These are phyloP conservation scores for Bertia moriformis DNA, from an alignment of 2,329 filamentous ascomycete species.

Conservation along the genomic window DNA sequence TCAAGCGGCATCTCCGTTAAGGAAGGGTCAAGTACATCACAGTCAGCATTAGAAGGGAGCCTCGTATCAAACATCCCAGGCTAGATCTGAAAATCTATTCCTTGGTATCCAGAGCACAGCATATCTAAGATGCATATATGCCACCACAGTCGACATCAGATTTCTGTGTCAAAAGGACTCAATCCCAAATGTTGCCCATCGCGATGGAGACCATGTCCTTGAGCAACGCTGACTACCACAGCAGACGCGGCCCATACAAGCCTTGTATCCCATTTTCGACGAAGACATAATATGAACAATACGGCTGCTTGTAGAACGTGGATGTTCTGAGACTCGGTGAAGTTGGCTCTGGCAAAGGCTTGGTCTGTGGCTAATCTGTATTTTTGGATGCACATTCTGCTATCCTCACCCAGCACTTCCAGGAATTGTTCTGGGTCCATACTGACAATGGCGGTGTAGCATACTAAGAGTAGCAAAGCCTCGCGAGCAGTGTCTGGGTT, in stretches of 20 bases:
- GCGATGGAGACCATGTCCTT: constrained; percentile 29
- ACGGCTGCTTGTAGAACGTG: constrained; percentile 47
- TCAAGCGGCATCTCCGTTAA: constrained; percentile 26
- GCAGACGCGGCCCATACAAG: constrained; percentile 23
- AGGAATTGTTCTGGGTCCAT: constrained; percentile 29
- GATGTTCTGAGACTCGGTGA: constrained; percentile 45
- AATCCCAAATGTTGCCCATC: constrained; percentile 30
- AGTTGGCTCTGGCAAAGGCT: constrained; percentile 44
- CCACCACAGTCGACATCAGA: constrained; percentile 35
- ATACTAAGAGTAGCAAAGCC: constrained; percentile 45
- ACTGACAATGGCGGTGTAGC: constrained; percentile 40
- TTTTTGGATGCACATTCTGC: constrained; percentile 27
- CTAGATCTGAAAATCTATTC: constrained; percentile 24
- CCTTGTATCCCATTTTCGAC: constrained; percentile 22
- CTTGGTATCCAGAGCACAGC: constrained; percentile 31
- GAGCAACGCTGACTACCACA: constrained; percentile 15
- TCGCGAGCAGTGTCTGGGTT: constrained; percentile 17
- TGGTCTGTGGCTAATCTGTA: constrained; percentile 52
- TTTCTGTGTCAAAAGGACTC: constrained; percentile 31
- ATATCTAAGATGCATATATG: constrained; percentile 29
- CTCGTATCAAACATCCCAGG: constrained; percentile 27
- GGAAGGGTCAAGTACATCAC: constrained; percentile 28
- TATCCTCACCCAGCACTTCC: constrained; percentile 31
- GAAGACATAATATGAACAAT: constrained; percentile 40
- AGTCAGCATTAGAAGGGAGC: constrained; percentile 33